Base-by-base conservation (phyloP, 495 filamentous ascomycete genomes). In the Lichenothelia convexa region DNA sequence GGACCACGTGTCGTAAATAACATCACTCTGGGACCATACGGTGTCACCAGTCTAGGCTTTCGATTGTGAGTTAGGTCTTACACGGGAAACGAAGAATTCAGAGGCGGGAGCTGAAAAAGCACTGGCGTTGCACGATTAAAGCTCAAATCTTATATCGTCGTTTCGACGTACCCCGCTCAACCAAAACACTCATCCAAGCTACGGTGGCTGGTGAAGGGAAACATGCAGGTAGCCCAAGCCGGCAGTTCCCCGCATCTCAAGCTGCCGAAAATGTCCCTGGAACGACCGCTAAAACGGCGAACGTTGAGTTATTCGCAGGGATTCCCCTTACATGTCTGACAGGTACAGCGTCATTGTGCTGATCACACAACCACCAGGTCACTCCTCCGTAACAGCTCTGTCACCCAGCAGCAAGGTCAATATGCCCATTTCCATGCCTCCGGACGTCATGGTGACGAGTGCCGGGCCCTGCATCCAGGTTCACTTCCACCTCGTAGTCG, bases 381-480 rank as follows among this genome's bases (percentile, higher is more conserved):
- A 29, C 15, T 13, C 24, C 24, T 13, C 24, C 24, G 24, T 9
- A 11, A 13, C 15, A 13, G 24, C 24, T n/a, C n/a, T n/a, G 24
- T 29, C 24, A 29, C 27, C 26, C 26, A 21, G 37, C 37, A 20
- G 37, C 37, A 39, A 39, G 22, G n/a, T 39, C 37, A 18, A 39
- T 39, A 17, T 32, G 37, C 16, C 18, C 26, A 27, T 13, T 39
- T 22, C 4, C 19, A 16, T 12, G 13, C 3, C 6, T 6, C 23
- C 20, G 21, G 21, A 17, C 18, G 18, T 26, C 13, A 26, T 18
- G 13, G 9, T 8, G 13, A 12, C 20, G 12, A 9, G 3, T 38
- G 22, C 8, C 19, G 18, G 11, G 23, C 80, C 80, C 4, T 85
- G 84, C 43, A 79, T 92, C 21, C 77, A 85, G 47, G 87, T 89